Conservation (phyloP, 169 alveolate genomes). For the Plasmodium knowlesi region DNA sequence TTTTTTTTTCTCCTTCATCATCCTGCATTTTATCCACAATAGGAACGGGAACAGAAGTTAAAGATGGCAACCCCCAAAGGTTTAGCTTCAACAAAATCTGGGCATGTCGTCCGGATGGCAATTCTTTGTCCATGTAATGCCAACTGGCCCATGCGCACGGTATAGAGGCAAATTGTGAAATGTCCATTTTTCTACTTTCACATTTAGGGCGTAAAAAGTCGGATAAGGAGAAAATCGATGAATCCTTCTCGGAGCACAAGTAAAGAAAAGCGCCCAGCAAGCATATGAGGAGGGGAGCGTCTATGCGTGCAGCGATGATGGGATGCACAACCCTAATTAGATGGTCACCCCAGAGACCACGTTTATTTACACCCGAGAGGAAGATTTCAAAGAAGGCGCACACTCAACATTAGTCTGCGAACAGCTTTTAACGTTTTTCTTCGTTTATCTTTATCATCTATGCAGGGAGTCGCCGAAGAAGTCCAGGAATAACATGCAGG, state of each 20-base stretch:
- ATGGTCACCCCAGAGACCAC: neutral
- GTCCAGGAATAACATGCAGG: conserved; percentile 1
- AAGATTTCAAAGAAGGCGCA: neutral
- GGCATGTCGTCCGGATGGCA: neutral
- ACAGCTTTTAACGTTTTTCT: neutral
- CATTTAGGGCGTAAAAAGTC: conserved; percentile 46
- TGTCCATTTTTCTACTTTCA: neutral
- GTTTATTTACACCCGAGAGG: neutral
- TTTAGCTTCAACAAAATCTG: neutral
- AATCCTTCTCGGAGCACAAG: conserved; percentile 24
- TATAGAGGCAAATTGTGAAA: neutral
- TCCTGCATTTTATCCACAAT: neutral
- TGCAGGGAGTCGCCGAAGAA: conserved; percentile 37
- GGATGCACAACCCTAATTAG: neutral
- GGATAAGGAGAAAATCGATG: conserved; percentile 60
- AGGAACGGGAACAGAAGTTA: neutral
- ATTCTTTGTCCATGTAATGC: neutral
- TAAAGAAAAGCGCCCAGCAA: neutral
- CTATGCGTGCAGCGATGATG: neutral
- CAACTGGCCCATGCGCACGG: neutral
- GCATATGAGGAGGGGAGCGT: neutral
- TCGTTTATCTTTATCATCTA: neutral
- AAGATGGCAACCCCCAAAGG: neutral
- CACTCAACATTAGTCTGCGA: neutral
- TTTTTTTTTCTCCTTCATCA: neutral